Evolutionary conservation across 2,329 filamentous ascomycete species (phyloP).

Genomic region (Claviceps purpurea): DNA sequence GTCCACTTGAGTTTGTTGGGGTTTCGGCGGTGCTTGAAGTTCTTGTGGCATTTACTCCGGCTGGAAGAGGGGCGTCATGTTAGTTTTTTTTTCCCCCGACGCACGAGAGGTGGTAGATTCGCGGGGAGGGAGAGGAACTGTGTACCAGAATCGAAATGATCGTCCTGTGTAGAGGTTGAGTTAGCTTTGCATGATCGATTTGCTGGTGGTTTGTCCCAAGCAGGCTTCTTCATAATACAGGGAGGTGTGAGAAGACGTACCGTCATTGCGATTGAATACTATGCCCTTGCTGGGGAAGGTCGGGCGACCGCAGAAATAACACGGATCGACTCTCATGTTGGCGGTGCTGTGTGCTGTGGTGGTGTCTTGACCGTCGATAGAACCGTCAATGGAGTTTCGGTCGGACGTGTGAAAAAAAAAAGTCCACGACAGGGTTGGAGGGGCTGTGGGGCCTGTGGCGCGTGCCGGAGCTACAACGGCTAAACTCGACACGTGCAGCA

Average conservation of each 20-base stretch:
- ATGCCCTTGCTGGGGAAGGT: constrained; percentile 44
- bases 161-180: constrained; percentile 18
- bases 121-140: neutral
- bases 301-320: constrained; percentile 34
- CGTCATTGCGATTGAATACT: constrained; percentile 36
- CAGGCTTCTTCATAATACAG: neutral
- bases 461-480: neutral
- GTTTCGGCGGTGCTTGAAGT: constrained; percentile 97
- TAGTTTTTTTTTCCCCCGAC: neutral
- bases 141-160: constrained; percentile 44
- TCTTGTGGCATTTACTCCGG: constrained; percentile 42
- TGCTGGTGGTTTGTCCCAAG: neutral
- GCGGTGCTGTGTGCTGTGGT: neutral
- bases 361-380: neutral
- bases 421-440: neutral
- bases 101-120: no score
- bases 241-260: constrained; percentile 11
- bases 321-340: constrained; percentile 27
- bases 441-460: neutral
- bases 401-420: neutral
- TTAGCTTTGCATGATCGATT: neutral
- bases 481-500: neutral
- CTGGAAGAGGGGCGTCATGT: neutral
- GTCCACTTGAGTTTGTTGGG: constrained; percentile 96
- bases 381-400: neutral